Percentiles rank a stretch among this genome's conserved stretches.
Evolutionary conservation across 352 stramenopile genomes (phyloP).

Genomic region (Pythium apleroticum): DNA sequence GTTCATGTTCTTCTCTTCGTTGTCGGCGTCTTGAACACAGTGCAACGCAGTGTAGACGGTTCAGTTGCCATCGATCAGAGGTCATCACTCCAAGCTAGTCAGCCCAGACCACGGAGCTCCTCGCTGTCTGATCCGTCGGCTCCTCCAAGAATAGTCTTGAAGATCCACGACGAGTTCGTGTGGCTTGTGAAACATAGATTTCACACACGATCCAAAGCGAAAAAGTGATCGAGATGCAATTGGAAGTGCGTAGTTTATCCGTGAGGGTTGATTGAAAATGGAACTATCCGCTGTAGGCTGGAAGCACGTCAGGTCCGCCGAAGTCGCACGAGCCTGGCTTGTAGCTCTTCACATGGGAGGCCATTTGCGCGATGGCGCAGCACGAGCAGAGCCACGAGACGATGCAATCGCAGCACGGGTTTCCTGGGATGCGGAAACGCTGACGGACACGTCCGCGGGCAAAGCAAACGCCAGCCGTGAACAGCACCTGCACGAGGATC

Average conservation of each 20-base stretch:
- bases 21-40: neutral
- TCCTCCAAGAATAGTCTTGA: no score
- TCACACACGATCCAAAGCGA: no score
- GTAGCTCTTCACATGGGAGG: conserved; percentile 26
- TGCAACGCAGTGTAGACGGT: neutral
- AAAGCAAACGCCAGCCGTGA: neutral
- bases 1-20: neutral
- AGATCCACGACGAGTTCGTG: no score
- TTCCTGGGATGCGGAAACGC: conserved; percentile 26
- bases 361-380: conserved; percentile 28
- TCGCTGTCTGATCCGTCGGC: no score
- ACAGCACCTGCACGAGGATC: conserved; percentile 2
- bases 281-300: conserved; percentile 5
- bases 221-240: no score
- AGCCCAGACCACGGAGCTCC: no score
- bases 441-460: conserved; percentile 10
- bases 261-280: neutral
- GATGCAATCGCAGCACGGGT: conserved; percentile 14
- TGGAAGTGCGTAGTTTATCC: no score
- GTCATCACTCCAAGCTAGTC: no score
- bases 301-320: conserved; percentile 13
- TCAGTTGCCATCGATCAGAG: neutral
- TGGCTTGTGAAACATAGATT: no score
- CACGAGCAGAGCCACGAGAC: conserved; percentile 27
- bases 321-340: conserved; percentile 17